Conservation (phyloP, 768 basidiomycete genomes). For the Hydnum rufescens region DNA sequence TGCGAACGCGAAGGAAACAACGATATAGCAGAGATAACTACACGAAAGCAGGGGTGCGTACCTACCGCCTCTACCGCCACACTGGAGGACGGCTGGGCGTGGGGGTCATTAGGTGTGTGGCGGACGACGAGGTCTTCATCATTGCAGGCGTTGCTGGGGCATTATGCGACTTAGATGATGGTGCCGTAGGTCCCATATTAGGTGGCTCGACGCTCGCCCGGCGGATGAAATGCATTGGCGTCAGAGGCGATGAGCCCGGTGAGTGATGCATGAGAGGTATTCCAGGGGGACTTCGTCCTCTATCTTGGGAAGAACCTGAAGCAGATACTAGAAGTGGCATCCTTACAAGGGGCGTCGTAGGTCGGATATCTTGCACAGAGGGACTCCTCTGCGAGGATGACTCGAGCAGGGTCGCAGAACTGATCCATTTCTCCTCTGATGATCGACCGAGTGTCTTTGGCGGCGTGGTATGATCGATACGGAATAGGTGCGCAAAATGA, state of each 20-base stretch:
- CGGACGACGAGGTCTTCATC: not conserved
- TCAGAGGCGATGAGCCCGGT: conserved; percentile 34
- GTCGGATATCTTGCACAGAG: not conserved
- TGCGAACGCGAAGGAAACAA: no score
- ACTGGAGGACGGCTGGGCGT: not conserved
- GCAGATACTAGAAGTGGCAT: conserved; percentile 30
- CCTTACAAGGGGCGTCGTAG: conserved; percentile 18
- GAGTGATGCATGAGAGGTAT: conserved; percentile 36
- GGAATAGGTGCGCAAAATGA: conserved; percentile 70
- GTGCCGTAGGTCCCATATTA: not conserved
- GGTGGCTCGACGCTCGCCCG: conserved; percentile 32
- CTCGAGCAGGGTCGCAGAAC: conserved; percentile 49
- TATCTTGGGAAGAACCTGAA: conserved; percentile 36
- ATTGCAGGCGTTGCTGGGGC: no score
- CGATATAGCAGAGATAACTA: no score
- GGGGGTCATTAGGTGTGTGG: not conserved
- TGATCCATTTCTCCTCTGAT: conserved; percentile 69
- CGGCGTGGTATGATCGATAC: conserved; percentile 43
- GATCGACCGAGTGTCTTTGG: conserved; percentile 24
- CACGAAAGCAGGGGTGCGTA: no score
- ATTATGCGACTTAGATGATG: not conserved
- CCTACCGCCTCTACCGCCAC: not conserved
- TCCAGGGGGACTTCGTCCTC: conserved; percentile 33
- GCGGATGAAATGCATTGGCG: conserved; percentile 69
- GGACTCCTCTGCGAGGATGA: conserved; percentile 13